Base-by-base conservation (phyloP, 2,329 filamentous ascomycete genomes). In the Trichocomaceae sp. region DNA sequence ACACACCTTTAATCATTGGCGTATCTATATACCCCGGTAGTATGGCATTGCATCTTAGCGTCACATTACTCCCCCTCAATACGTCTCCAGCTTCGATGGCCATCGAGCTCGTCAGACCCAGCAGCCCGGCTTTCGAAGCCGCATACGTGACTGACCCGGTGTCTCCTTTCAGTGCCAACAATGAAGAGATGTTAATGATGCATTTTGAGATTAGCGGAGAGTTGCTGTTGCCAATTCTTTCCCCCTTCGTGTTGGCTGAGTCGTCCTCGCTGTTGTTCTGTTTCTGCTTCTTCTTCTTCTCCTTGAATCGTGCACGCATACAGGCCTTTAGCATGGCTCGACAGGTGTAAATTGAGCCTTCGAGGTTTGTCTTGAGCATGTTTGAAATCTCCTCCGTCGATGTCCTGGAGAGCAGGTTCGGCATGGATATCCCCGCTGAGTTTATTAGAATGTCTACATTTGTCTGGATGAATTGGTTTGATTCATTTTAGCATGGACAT, bases 21-120 rank as follows among this genome's bases (percentile, higher is more conserved):
- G 88, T 92, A 55, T 87, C 77, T 61, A 95, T 85, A 75, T 92
- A 95, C 6, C 90, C 90, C 1, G 90, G 90, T 42, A 92, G 75
- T 60, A 95, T 82, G 26, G 85, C 85, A 72, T 95, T 95, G 47
- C 88, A 86, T 29, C 90, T 79, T 56, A 95, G 79, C 75, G 57
- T 75, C 72, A 50, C 80, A 29, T 44, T 39, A n/a, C 44, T 22
- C 81, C 62, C 85, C 70, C 71, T 90, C 84, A 90, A 62, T 2
- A 67, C 64, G 22, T 55, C 60, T 7, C 66, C 66, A 5, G 66
- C 63, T 49, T 72, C 69, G 13, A 69, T 68, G 2, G 68, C 61
- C 35, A 72, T 53, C 5, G 71, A 66, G 9, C 69, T 62, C 9
- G 68, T 74, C 15, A 75, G 58, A 79, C 87, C 87, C 15, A 93